phyloP scores from a whole-genome alignment of 1,284 basidiomycete species.

The Somion occarium region DNA sequence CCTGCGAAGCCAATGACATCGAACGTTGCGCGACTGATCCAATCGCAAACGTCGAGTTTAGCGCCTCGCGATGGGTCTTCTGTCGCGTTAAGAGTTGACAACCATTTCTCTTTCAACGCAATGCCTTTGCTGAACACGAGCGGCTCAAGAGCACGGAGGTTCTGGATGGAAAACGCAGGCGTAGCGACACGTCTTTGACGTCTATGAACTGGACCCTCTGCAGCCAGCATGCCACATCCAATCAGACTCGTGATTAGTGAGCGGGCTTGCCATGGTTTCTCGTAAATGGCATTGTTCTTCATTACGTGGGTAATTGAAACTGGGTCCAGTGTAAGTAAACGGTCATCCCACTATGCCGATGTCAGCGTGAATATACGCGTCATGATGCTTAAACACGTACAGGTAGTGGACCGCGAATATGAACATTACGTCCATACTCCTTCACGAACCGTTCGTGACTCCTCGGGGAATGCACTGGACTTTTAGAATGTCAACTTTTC shows the following conservation, averaged over 20 bases:
- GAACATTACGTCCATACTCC: conserved; percentile 39
- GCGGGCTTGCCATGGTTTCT: conserved; percentile 78
- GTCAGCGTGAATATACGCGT: not conserved
- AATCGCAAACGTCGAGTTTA: conserved; percentile 62
- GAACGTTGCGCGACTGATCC: conserved; percentile 73
- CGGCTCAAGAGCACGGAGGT: conserved; percentile 64
- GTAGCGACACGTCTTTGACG: conserved; percentile 71
- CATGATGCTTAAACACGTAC: conserved; percentile 35
- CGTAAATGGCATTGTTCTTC: conserved; percentile 64
- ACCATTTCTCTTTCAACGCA: conserved; percentile 59
- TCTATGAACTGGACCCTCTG: conserved; percentile 69
- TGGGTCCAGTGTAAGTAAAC: conserved; percentile 73
- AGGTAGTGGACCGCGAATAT: conserved; percentile 58
- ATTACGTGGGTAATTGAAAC: conserved; percentile 64
- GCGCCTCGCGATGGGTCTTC: conserved; percentile 20
- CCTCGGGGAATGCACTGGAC: conserved; percentile 50
- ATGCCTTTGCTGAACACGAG: conserved; percentile 64
- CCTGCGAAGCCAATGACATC: conserved; percentile 78
- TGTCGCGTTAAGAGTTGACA: conserved; percentile 33
- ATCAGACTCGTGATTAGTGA: conserved; percentile 68
- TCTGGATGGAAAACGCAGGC: conserved; percentile 75
- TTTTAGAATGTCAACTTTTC: conserved; percentile 22
- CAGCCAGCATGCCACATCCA: conserved; percentile 71
- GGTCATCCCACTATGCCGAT: conserved; percentile 61
- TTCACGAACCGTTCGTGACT: conserved; percentile 49